phyloP scores from a whole-genome alignment of 2,329 filamentous ascomycete species.

The Tolypocladium ovalisporum region DNA sequence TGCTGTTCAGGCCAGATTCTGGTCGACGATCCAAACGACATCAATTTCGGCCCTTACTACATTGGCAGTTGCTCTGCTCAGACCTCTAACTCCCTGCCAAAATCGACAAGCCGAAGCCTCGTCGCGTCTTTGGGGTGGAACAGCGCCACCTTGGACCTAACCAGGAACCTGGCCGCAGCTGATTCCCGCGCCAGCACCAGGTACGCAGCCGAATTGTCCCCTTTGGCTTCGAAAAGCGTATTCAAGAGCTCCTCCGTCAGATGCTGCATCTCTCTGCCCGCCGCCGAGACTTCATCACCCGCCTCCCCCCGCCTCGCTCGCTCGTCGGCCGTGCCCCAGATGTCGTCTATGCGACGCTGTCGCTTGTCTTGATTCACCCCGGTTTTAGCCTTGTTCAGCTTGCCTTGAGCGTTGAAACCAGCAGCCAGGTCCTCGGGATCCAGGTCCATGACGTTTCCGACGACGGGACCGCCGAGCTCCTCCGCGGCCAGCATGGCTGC shows the following conservation, averaged over 20 bases:
- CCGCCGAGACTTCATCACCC: constrained; percentile 37
- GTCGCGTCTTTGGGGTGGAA: constrained; percentile 55
- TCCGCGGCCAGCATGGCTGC: constrained; percentile 72
- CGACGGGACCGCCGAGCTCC: constrained; percentile 71
- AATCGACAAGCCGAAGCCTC: constrained; percentile 48
- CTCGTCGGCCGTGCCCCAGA: constrained; percentile 36
- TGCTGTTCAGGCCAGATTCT: neutral
- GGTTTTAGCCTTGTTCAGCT: constrained; percentile 37
- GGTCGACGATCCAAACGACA: neutral
- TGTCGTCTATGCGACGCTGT: constrained; percentile 53
- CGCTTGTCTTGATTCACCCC: constrained; percentile 33
- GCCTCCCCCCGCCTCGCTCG: constrained; percentile 11
- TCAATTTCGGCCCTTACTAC: neutral
- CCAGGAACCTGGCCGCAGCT: constrained; percentile 51
- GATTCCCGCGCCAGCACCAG: constrained; percentile 48
- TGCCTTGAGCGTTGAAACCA: constrained; percentile 50
- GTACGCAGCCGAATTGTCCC: constrained; percentile 45
- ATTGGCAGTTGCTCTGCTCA: constrained; percentile 13
- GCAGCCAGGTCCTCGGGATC: constrained; percentile 47
- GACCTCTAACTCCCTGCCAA: constrained; percentile 51
- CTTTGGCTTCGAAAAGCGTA: constrained; percentile 40
- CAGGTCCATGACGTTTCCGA: constrained; percentile 61
- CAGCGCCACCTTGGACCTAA: constrained; percentile 54
- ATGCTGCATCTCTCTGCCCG: constrained; percentile 45
- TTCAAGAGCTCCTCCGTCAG: constrained; percentile 53